Conservation (phyloP, 345 rosid species). For the Gossypioides kirkii region DNA sequence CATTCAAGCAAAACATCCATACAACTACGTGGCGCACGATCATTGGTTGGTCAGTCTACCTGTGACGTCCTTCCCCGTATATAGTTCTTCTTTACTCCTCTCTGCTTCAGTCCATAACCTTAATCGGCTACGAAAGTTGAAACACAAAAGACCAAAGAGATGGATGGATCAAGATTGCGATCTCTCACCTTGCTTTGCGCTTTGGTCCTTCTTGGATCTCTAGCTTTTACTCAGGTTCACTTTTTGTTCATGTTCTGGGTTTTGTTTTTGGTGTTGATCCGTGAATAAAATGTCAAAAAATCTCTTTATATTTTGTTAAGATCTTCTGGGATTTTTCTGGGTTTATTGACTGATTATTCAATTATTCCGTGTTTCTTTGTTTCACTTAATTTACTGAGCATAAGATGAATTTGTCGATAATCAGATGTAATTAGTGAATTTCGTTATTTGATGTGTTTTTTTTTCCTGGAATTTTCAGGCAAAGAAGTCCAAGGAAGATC, state of each 20-base stretch:
- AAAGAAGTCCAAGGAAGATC: slow-evolving; percentile 52
- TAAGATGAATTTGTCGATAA: not conserved
- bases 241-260: too few relatives aligned
- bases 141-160: slow-evolving; percentile 13
- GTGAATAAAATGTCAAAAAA: not conserved
- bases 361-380: not conserved
- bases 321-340: slow-evolving; percentile 14
- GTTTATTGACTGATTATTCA: not conserved
- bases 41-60: not conserved
- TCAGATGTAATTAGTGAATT: slow-evolving; percentile 3
- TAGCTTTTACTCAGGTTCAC: slow-evolving; percentile 45
- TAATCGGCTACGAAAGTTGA: not conserved
- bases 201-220: slow-evolving; percentile 39
- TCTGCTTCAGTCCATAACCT: not conserved
- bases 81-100: not conserved
- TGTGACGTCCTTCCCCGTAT: not conserved
- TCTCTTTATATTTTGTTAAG: not conserved
- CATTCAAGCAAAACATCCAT: not conserved
- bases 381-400: not conserved
- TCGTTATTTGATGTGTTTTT: not conserved
- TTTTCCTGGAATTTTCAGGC: slow-evolving; percentile 44
- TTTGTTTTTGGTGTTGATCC: not conserved
- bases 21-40: not conserved
- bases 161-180: slow-evolving; percentile 42
- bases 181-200: slow-evolving; percentile 30